A percentile compares a stretch with the other conserved stretches of the same genome.
Conservation (phyloP, 2,329 filamentous ascomycete genomes). For the Sporothrix pallida region DNA sequence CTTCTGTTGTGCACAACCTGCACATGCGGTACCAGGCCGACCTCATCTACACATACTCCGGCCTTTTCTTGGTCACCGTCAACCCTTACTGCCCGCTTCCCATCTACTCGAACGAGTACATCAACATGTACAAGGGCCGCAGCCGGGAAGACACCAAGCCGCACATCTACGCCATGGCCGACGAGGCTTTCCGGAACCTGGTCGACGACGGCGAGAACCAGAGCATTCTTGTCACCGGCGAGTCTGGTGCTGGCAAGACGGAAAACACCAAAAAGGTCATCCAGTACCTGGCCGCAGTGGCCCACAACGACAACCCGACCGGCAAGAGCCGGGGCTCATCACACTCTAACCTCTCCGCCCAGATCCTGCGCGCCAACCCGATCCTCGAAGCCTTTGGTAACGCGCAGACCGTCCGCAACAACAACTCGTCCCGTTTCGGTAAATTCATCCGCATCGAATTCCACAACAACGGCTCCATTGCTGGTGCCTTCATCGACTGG, state of each 20-base stretch:
- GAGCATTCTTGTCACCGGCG: conserved; percentile 96
- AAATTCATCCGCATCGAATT: conserved; percentile 99
- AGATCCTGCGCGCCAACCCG: conserved; percentile 93
- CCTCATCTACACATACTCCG: conserved; percentile 97
- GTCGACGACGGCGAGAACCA: conserved; percentile 96
- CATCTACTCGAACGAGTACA: conserved; percentile 95
- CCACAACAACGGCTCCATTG: conserved; percentile 83
- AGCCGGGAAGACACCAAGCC: conserved; percentile 93
- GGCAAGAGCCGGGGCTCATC: conserved; percentile 62
- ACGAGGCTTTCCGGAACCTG: conserved; percentile 92
- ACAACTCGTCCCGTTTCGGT: conserved; percentile 97
- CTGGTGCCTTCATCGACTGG: conserved; percentile 97
- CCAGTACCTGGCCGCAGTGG: conserved; percentile 94
- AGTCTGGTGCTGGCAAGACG: conserved; percentile 97
- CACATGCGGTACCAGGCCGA: conserved; percentile 94
- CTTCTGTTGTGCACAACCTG: conserved; percentile 96
- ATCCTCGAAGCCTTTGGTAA: conserved; percentile 98
- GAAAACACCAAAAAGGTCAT: conserved; percentile 99
- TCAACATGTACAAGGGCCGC: conserved; percentile 96
- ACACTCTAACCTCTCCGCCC: conserved; percentile 88
- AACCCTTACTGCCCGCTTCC: conserved; percentile 95
- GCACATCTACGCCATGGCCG: conserved; percentile 97
- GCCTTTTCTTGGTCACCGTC: conserved; percentile 93
- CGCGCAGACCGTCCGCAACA: conserved; percentile 95
- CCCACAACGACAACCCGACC: conserved; percentile 74